Evolutionary conservation across 2,329 filamentous ascomycete species (phyloP).

Genomic region (Epichloe bromicola): DNA sequence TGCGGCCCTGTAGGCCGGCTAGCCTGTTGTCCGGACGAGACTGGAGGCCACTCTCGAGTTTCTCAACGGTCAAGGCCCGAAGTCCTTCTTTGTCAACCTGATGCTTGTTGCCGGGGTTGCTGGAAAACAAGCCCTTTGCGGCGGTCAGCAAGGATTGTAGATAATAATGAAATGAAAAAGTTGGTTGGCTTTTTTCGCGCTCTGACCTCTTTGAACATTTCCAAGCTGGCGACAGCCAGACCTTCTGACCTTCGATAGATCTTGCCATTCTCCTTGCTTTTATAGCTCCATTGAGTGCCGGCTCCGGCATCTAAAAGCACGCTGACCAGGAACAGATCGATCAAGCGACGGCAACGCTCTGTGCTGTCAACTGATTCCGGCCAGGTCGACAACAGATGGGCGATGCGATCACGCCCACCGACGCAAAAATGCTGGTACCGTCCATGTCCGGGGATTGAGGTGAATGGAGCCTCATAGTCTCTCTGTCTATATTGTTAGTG

Average conservation of each 20-base stretch:
- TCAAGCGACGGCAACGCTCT: conserved; percentile 60
- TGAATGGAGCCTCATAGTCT: conserved; percentile 43
- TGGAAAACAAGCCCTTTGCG: conserved; percentile 64
- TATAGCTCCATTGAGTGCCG: conserved; percentile 84
- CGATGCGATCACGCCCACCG: conserved; percentile 62
- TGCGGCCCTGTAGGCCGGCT: conserved; percentile 72
- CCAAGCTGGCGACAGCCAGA: conserved; percentile 60
- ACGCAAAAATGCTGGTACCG: conserved; percentile 75
- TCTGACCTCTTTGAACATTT: conserved; percentile 75
- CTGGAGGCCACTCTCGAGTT: conserved; percentile 72
- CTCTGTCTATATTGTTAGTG: conserved; percentile 21
- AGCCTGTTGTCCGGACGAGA: conserved; percentile 70
- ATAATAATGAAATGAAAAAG: not conserved
- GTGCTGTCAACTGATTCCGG: conserved; percentile 54
- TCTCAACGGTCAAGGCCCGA: conserved; percentile 57
- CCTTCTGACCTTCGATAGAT: conserved; percentile 79
- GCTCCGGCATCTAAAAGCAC: conserved; percentile 80
- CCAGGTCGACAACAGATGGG: conserved; percentile 58
- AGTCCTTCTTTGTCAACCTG: conserved; percentile 83
- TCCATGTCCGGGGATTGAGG: conserved; percentile 69
- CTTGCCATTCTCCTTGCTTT: conserved; percentile 75
- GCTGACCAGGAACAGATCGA: conserved; percentile 68
- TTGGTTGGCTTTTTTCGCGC: not conserved
- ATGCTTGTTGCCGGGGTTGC: conserved; percentile 64
- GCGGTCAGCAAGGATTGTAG: not conserved